A percentile compares a stretch with the other conserved stretches of the same genome.
Evolutionary conservation across 345 rosid species (phyloP).

Genomic region (Eucalyptus lansdowneana): DNA sequence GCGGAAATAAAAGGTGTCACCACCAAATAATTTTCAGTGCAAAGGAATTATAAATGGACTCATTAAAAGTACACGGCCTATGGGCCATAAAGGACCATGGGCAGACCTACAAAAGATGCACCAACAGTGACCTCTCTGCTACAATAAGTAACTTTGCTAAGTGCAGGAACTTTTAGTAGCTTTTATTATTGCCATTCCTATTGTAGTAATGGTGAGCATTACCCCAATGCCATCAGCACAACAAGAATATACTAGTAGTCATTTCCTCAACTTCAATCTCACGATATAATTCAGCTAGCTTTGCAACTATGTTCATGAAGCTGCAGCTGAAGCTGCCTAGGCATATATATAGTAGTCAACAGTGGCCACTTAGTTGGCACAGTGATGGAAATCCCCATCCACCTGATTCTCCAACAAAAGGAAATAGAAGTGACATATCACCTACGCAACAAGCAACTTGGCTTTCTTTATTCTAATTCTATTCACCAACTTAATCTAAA

Average conservation of each 20-base stretch:
- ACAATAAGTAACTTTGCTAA: background rate
- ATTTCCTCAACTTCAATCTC: background rate
- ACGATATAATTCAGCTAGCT: background rate
- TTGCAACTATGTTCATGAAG: background rate
- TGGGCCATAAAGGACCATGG: background rate
- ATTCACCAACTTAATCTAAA: background rate
- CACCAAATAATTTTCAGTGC: background rate
- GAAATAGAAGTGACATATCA: background rate
- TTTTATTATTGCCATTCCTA: background rate
- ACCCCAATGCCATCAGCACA: background rate
- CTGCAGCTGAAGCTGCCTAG: background rate
- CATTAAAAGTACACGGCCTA: background rate
- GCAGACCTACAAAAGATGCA: background rate
- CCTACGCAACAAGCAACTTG: background rate
- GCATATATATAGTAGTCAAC: background rate
- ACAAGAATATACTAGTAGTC: background rate
- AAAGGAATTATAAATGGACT: background rate
- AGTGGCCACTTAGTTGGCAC: background rate
- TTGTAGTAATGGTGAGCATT: background rate
- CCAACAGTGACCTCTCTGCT: background rate
- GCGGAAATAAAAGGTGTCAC: background rate
- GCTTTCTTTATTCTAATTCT: background rate
- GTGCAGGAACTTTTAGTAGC: background rate
- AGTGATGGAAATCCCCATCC: background rate
- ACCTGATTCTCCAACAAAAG: background rate